phyloP scores from a whole-genome alignment of 305 asterid genomes.

The Coffea humblotiana region DNA sequence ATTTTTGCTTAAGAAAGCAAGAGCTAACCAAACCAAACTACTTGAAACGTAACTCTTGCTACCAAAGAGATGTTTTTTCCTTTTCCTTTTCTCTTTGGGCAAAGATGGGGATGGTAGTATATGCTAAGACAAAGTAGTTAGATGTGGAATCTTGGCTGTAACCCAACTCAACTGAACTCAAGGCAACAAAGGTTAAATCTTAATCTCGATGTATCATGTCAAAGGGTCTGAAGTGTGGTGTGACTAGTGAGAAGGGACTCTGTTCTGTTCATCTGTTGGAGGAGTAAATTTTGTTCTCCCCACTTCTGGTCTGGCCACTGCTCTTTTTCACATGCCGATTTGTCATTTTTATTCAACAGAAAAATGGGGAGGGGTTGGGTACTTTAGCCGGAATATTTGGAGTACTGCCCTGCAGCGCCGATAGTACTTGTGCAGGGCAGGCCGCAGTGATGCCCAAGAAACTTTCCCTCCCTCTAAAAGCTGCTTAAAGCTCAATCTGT shows the following conservation, averaged over 20 bases:
- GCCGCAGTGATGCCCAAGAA: neutral
- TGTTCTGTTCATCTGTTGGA: neutral
- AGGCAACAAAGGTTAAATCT: conserved; percentile 5
- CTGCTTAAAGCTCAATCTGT: neutral
- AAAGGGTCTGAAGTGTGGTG: neutral
- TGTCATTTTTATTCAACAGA: conserved; percentile 9
- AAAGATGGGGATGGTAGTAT: too few species aligned
- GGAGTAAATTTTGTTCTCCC: conserved; percentile 6
- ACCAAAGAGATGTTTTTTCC: too few species aligned
- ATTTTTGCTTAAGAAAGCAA: too few species aligned
- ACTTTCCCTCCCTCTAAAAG: neutral
- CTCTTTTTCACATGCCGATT: neutral
- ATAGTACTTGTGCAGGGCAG: neutral
- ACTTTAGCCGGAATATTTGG: conserved; percentile 20
- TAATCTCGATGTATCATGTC: conserved; percentile 14
- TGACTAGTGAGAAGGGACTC: conserved; percentile 17
- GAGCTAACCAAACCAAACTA: too few species aligned
- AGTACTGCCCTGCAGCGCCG: neutral
- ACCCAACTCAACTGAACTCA: conserved; percentile 2
- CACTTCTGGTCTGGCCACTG: neutral
- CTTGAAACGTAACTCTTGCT: too few species aligned
- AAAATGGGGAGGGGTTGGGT: neutral
- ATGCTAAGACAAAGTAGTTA: too few species aligned
- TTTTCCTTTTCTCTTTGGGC: too few species aligned
- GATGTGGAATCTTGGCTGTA: neutral